Conservation (phyloP, 352 stramenopile species). For the Lagenidium sp. region DNA sequence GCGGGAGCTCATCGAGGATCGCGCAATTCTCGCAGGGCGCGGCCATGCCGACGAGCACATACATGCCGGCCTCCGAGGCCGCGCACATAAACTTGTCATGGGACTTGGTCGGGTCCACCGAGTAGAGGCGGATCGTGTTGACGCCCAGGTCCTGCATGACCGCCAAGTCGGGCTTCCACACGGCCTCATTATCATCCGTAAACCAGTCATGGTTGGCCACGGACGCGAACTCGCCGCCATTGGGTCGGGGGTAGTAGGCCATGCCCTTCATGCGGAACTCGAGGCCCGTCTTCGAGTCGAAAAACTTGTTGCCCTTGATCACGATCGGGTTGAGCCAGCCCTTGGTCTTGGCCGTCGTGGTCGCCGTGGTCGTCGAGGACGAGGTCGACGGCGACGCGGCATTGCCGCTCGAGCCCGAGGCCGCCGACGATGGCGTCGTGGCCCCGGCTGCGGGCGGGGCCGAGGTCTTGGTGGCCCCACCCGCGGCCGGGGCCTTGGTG, state of each 20-base stretch:
- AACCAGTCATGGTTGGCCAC: constrained; percentile 53
- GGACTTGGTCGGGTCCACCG: constrained; percentile 40
- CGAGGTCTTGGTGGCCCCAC: background rate
- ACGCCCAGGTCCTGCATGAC: constrained; percentile 51
- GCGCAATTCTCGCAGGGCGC: constrained; percentile 31
- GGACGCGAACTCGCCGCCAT: constrained; percentile 27
- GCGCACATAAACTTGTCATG: constrained; percentile 80
- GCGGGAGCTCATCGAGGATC: constrained; percentile 19
- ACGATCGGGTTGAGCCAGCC: constrained; percentile 30
- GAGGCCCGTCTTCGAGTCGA: constrained; percentile 31
- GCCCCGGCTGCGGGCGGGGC: background rate
- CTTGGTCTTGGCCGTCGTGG: constrained; percentile 4
- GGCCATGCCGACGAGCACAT: constrained; percentile 39
- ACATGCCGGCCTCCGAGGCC: constrained; percentile 33
- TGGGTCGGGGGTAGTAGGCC: constrained; percentile 63
- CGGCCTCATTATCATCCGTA: constrained; percentile 36
- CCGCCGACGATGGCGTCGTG: background rate
- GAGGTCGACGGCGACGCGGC: background rate
- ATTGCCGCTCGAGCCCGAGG: background rate
- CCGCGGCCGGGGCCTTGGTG: background rate
- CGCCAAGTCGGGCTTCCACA: constrained; percentile 42
- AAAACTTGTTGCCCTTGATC: constrained; percentile 71
- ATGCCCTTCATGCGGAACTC: constrained; percentile 67
- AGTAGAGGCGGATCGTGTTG: constrained; percentile 66
- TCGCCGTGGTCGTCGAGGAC: background rate